Evolutionary conservation across 2,329 filamentous ascomycete species (phyloP), one percentile per base, ranked within the genome.

Genomic region (Trichoderma hamatum): DNA sequence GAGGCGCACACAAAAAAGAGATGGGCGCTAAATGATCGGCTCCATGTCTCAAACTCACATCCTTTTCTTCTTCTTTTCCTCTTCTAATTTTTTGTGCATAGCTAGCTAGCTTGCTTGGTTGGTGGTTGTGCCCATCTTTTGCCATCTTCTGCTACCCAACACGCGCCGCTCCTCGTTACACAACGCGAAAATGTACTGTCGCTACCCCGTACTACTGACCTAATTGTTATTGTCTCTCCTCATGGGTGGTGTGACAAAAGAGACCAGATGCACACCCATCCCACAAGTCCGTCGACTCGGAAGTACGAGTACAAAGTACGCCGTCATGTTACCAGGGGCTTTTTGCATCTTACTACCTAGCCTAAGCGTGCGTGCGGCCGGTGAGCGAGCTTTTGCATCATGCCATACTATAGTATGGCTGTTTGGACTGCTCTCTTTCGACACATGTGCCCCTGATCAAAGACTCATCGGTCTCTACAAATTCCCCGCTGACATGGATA

Each of bases 201-300:
- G n/a, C n/a, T n/a, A n/a, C n/a, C n/a, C 39, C 39, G 16, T 64
- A 54, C 26, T 30, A 54, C 30, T 64, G 32, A 30, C 21, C 14
- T 32, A 56, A 28, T 55, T 30, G 51, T 24, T 32, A 30, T 28
- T 46, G 54, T 49, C 54, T 51, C 52, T 58, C 36, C 54, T 24
- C 52, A 49, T 58, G 54, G 63, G 39, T 58, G 63, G 63, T 58
- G 63, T 66, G 63, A 66, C 63, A 66, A 34, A 10, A 10, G 39
- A 58, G 63, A 55, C 28, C 26, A 58, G 51, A 66, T 56, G 63
- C 36, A 66, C 28, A 66, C 52, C 52, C 49, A 58, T 58, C 39
- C 28, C 52, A 43, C 39, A 43, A 32, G 63, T 39, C 52, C 30
- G 39, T 28, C 51, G 63, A 49, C 52, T 49, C 26, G 9, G n/a